Conservation (phyloP, 306 rosid species). For the Crotalaria pallida region DNA sequence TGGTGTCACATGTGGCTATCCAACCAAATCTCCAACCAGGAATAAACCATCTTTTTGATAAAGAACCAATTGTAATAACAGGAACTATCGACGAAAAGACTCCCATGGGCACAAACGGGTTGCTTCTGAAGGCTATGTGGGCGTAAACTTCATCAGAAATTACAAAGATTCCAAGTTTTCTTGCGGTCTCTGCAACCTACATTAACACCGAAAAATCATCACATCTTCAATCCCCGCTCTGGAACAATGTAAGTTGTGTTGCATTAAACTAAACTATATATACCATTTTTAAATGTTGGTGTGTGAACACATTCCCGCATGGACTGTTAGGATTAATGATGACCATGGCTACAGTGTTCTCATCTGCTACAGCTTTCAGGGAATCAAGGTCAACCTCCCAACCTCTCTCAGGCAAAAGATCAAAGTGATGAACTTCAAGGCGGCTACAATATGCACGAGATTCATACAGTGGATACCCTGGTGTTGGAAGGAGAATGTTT, state of each 20-base stretch:
- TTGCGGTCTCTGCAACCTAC: slow-evolving; percentile 61
- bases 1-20: slow-evolving; percentile 52
- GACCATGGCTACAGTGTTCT: slow-evolving; percentile 57
- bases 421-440: slow-evolving; percentile 58
- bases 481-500: slow-evolving; percentile 68
- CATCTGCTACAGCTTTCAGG: slow-evolving; percentile 52
- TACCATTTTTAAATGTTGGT: slow-evolving; percentile 55
- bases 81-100: slow-evolving; percentile 45
- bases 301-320: slow-evolving; percentile 55
- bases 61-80: slow-evolving; percentile 56
- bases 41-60: slow-evolving; percentile 60
- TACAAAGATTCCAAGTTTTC: slow-evolving; percentile 47
- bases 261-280: background rate
- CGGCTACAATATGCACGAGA: slow-evolving; percentile 32
- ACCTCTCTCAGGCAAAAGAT: slow-evolving; percentile 49
- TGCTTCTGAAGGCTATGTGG: slow-evolving; percentile 42
- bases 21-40: slow-evolving; percentile 77
- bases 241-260: background rate
- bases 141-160: slow-evolving; percentile 66
- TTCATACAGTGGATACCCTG: slow-evolving; percentile 58
- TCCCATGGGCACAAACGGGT: slow-evolving; percentile 66
- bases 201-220: background rate
- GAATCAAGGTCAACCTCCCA: slow-evolving; percentile 67
- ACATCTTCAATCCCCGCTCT: slow-evolving; percentile 7
- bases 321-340: slow-evolving; percentile 66